phyloP scores from a whole-genome alignment of 208 protist species.

The Zelonia costaricensis region DNA sequence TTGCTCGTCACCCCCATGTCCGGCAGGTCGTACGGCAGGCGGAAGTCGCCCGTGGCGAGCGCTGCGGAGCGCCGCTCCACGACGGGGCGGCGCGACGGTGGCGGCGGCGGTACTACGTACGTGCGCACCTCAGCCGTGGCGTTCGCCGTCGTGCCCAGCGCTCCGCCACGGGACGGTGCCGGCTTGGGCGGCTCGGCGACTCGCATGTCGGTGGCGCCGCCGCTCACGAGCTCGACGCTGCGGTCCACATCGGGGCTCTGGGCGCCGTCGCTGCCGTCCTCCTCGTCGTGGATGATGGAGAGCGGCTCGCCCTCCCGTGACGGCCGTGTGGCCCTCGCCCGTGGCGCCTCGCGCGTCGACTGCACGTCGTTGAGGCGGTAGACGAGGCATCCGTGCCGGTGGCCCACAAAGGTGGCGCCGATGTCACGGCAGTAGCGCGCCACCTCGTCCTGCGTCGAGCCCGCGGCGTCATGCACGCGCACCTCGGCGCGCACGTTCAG shows the following conservation, averaged over 20 bases:
- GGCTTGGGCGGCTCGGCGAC: not conserved
- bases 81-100: conserved; percentile 8
- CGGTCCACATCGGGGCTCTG: too few species aligned
- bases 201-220: not conserved
- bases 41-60: conserved; percentile 27
- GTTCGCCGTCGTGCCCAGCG: conserved; percentile 2
- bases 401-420: conserved; percentile 8
- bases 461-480: conserved; percentile 55
- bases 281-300: conserved; percentile 28
- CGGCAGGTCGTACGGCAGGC: conserved; percentile 67
- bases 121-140: conserved; percentile 6
- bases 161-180: not conserved
- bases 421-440: conserved; percentile 12
- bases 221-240: too few species aligned
- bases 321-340: not conserved
- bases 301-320: conserved; percentile 1
- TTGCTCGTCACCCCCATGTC: conserved; percentile 31
- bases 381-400: conserved; percentile 23
- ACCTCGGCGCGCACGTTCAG: conserved; percentile 71
- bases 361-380: conserved; percentile 24
- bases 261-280: conserved; percentile 7
- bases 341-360: not conserved
- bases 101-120: conserved; percentile 13
- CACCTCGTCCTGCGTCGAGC: conserved; percentile 32
- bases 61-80: conserved; percentile 9